Evolutionary conservation across 805 yeast species (phyloP), one percentile per base, ranked within the genome.

Genomic region (Yamadazyma kitorensis): DNA sequence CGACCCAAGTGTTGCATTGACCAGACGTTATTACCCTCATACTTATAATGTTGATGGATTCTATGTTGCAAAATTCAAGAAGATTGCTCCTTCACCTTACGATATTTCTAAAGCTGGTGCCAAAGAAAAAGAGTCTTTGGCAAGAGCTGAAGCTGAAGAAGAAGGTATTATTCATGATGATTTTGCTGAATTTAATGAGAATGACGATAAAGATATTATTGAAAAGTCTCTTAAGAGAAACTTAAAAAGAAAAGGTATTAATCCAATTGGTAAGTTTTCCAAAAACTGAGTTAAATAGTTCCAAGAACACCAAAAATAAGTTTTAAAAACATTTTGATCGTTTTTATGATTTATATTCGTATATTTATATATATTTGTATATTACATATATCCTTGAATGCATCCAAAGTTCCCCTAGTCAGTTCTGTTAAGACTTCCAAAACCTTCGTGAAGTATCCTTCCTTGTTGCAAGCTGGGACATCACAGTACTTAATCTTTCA

Each of bases 1-100:
- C 72, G 80, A 84, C 57, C 75, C 86, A 27, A 77, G 76, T 48
- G 59, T 93, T 36, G 76, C 78, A 31, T 66, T 91, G 49, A 89
- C 98, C 3, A 80, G 96, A 70, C 80, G 99, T 61, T 93, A 91
- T 64, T 93, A 93, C 59, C 99, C 99, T 36, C 99, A 93, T 65
- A 89, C 96, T 17, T 93, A 93, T 59, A 93, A 93, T 60, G 98
- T 93, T 36, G 99, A 93, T 64, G 99, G 99, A 16, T 93, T 93
- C 75, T 93, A 69, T 61, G 98, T 93, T 40, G 99, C 99, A 36
- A 93, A 91, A 61, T 86, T 93, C 72, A 79, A 86, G 68, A 93
- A 93, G 74, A 79, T 76, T 44, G 95, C 89, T 0, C 70, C 96
- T 40, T 81, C 94, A 45, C 83, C 89, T 29, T 85, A 82, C 51